A percentile compares a stretch with the other conserved stretches of the same genome.
Evolutionary conservation across 2,329 filamentous ascomycete species (phyloP).

Genomic region (Raffaelea arxii): DNA sequence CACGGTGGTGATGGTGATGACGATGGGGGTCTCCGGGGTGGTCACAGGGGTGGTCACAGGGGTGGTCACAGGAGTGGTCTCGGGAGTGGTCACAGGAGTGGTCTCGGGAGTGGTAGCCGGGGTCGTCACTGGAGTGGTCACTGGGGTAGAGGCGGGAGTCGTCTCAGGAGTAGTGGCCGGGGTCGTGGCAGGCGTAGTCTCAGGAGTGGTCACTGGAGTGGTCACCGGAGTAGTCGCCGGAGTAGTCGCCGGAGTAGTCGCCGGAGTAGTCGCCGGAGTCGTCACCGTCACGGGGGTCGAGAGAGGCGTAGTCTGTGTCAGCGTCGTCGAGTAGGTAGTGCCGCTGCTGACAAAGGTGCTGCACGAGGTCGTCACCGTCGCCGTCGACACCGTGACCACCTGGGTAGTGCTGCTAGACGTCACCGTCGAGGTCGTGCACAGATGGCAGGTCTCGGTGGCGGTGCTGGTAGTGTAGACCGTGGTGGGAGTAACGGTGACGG

Average conservation of each 20-base stretch:
- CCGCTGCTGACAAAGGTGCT: background rate
- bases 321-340: background rate
- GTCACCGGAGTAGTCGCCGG: background rate
- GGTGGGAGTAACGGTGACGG: background rate
- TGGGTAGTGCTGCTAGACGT: background rate
- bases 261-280: background rate
- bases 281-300: background rate
- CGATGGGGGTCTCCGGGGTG: background rate
- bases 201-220: background rate
- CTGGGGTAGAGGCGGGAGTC: background rate
- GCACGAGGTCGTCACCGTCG: background rate
- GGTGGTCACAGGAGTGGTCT: background rate
- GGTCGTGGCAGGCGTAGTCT: background rate
- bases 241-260: background rate
- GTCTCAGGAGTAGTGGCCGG: background rate
- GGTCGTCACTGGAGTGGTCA: background rate
- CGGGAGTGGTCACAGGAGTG: too few species aligned
- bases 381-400: background rate
- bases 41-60: background rate
- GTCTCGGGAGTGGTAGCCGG: background rate
- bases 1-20: background rate
- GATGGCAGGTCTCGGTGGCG: background rate
- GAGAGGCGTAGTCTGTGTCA: background rate
- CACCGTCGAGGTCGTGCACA: background rate
- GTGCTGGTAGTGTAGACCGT: background rate